Evolutionary conservation across 2,329 filamentous ascomycete genomes (phyloP).

Genomic region (Cladosporium phlei): DNA sequence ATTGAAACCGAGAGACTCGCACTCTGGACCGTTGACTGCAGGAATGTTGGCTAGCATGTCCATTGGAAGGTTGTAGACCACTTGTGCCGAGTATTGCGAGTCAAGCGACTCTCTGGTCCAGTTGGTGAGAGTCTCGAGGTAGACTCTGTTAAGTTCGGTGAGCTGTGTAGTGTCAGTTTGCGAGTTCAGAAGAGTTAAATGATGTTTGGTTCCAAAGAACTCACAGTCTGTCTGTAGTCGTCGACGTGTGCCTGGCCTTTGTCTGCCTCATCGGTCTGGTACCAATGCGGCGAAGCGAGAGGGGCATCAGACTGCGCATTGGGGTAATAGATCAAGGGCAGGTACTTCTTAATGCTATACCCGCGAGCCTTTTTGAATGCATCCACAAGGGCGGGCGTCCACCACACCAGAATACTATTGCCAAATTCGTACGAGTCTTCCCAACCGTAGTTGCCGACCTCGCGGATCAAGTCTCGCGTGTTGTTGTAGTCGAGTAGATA

Average conservation of each 20-base stretch:
- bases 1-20: conserved; percentile 32
- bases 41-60: conserved; percentile 31
- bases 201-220: neutral
- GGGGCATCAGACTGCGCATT: conserved; percentile 21
- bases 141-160: conserved; percentile 27
- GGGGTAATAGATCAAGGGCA: conserved; percentile 28
- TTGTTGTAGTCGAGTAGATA: conserved; percentile 25
- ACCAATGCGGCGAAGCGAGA: conserved; percentile 21
- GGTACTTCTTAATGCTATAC: conserved; percentile 29
- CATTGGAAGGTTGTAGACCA: conserved; percentile 33
- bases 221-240: conserved; percentile 30
- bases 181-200: too few relatives aligned
- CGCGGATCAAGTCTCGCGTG: conserved; percentile 20
- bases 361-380: conserved; percentile 24
- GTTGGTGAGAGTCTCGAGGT: conserved; percentile 24
- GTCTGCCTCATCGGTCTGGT: conserved; percentile 23
- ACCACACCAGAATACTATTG: conserved; percentile 22
- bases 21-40: conserved; percentile 31
- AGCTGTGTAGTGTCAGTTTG: conserved; percentile 1
- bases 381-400: conserved; percentile 25
- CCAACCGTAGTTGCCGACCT: conserved; percentile 34
- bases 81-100: conserved; percentile 29
- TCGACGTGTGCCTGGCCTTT: conserved; percentile 22
- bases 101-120: conserved; percentile 26
- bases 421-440: conserved; percentile 33